Conservation (phyloP, 495 filamentous ascomycete genomes). For the Delitschia confertaspora region DNA sequence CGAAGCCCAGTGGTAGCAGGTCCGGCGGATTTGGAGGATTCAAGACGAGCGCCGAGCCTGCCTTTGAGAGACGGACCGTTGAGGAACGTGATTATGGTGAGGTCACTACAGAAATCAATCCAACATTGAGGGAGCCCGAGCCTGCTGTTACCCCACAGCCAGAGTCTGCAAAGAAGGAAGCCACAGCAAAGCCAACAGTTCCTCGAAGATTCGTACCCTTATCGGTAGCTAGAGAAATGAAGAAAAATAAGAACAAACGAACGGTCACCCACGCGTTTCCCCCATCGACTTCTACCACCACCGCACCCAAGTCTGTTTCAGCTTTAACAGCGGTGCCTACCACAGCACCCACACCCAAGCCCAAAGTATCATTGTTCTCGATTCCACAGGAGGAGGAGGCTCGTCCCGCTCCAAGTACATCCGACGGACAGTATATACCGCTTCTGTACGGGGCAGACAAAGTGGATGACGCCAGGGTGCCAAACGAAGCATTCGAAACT, state of each 20-base stretch:
- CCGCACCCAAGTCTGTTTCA: neutral
- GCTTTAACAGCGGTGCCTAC: slow-evolving; percentile 18
- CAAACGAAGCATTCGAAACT: slow-evolving; percentile 2
- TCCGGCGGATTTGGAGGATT: slow-evolving; percentile 24
- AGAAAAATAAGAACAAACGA: slow-evolving; percentile 59
- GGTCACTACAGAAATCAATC: too few species aligned
- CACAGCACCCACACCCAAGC: slow-evolving; percentile 20
- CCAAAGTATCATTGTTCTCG: slow-evolving; percentile 55
- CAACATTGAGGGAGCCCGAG: too few species aligned
- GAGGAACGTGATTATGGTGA: too few species aligned
- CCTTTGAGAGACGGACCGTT: too few species aligned
- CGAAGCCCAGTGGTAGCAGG: slow-evolving; percentile 33
- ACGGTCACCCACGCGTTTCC: neutral
- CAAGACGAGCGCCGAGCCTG: slow-evolving; percentile 16
- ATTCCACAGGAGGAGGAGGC: slow-evolving; percentile 35
- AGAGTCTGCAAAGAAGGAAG: slow-evolving; percentile 36
- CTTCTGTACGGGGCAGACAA: slow-evolving; percentile 13
- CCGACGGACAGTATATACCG: slow-evolving; percentile 37
- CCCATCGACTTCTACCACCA: neutral
- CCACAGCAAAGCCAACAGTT: slow-evolving; percentile 56
- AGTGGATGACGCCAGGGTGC: slow-evolving; percentile 20
- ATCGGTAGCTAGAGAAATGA: slow-evolving; percentile 54
- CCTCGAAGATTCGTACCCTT: slow-evolving; percentile 85
- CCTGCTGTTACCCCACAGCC: neutral
- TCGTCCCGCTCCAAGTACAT: slow-evolving; percentile 14